Conservation (phyloP, 805 yeast genomes). For the Schwanniomyces polymorphus region DNA sequence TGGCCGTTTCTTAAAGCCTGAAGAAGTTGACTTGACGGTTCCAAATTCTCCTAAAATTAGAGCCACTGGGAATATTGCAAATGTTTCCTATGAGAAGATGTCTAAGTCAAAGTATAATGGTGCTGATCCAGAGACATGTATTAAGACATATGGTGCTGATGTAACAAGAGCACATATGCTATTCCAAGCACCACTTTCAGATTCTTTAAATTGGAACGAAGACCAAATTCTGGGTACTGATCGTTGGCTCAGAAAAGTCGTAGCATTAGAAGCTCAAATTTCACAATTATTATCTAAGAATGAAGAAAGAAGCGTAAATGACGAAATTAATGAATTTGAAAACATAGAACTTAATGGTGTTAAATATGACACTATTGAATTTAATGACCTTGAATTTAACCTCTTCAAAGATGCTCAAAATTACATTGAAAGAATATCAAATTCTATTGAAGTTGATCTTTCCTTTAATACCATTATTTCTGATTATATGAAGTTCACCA, state of each 20-base stretch:
- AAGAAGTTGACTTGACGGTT: slow-evolving; percentile 56
- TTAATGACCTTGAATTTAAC: slow-evolving; percentile 47
- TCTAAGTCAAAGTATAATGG: slow-evolving; percentile 96
- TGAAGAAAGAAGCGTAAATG: neutral
- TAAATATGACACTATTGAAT: slow-evolving; percentile 14
- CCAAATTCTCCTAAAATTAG: slow-evolving; percentile 45
- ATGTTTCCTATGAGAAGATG: slow-evolving; percentile 82
- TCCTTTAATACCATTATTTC: slow-evolving; percentile 85
- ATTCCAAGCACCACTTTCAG: slow-evolving; percentile 87
- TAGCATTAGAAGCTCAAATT: slow-evolving; percentile 27
- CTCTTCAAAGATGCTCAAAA: slow-evolving; percentile 59
- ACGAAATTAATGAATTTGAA: slow-evolving; percentile 6
- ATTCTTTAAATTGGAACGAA: slow-evolving; percentile 88
- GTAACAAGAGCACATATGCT: slow-evolving; percentile 90
- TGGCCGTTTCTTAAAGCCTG: slow-evolving; percentile 76
- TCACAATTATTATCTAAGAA: neutral
- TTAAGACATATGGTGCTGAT: slow-evolving; percentile 82
- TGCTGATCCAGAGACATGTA: slow-evolving; percentile 82
- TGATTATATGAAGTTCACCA: slow-evolving; percentile 83
- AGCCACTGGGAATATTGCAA: slow-evolving; percentile 52
- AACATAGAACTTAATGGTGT: slow-evolving; percentile 20
- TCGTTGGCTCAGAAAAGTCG: slow-evolving; percentile 75
- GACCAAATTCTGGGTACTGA: slow-evolving; percentile 81
- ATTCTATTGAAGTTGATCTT: slow-evolving; percentile 57
- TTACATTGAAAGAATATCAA: slow-evolving; percentile 50